Conservation (phyloP, 179 eudicot species). For the Beta corolliflora region DNA sequence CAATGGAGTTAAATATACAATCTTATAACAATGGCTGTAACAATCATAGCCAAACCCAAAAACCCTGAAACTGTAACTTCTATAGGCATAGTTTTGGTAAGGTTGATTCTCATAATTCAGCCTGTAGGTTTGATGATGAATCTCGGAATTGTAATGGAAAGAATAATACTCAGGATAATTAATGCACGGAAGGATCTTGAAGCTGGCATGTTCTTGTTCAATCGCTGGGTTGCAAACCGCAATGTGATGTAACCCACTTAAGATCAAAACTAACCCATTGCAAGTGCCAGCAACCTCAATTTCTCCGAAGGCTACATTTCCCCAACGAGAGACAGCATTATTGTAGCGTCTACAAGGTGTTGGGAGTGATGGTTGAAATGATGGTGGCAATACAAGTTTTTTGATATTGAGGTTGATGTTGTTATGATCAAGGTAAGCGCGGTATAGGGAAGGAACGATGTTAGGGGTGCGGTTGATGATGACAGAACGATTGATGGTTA, state of each 20-base stretch:
- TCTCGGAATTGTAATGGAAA: too few relatives aligned
- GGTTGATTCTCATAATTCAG: background rate
- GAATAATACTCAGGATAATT: background rate
- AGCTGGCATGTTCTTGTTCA: background rate
- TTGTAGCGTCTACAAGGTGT: background rate
- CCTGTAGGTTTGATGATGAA: too few relatives aligned
- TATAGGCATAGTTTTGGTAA: background rate
- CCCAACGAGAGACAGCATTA: too few relatives aligned
- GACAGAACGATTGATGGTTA: background rate
- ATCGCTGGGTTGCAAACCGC: slow-evolving; percentile 13
- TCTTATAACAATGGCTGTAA: too few relatives aligned
- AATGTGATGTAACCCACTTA: slow-evolving; percentile 14
- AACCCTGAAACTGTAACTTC: background rate
- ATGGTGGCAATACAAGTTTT: slow-evolving; percentile 4
- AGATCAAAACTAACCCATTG: slow-evolving; percentile 8
- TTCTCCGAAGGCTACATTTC: background rate
- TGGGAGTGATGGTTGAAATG: background rate
- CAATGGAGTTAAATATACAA: background rate
- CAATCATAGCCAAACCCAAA: slow-evolving; percentile 22
- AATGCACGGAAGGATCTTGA: slow-evolving; percentile 16
- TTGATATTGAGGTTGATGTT: background rate
- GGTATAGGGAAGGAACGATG: slow-evolving; percentile 6
- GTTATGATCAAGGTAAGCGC: slow-evolving; percentile 10
- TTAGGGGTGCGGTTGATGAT: background rate
- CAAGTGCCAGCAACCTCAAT: slow-evolving; percentile 16